Evolutionary conservation across 192 early-diverging fungal genomes (phyloP), one percentile per base, ranked within the genome.

Genomic region (Linnemannia exigua): DNA sequence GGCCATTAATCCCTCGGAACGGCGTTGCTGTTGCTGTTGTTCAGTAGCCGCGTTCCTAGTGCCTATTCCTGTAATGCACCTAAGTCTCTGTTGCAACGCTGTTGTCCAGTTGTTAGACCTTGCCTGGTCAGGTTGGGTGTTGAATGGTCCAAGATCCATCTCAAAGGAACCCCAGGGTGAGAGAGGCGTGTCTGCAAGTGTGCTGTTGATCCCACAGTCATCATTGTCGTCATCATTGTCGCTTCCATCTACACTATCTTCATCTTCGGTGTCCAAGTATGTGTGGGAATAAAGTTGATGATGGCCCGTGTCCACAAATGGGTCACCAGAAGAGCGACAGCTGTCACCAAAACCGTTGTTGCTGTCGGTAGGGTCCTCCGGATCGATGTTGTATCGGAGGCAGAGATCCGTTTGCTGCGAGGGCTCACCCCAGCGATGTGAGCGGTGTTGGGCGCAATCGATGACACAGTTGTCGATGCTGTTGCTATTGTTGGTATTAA

Each of bases 111-210:
- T 70, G 22, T 41, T 74, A 25, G 79, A 46, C 14, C 12, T 52
- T 28, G 28, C 41, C 47, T 50, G 38, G 8, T 69, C 52, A n/a
- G 33, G 74, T 5, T 46, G 66, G 7, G 31, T 35, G n/a, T 41
- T 61, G 41, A 84, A 84, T 2, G 76, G 82, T 12, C 82, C 82
- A 58, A 84, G 82, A 16, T 76, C 20, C 8, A 71, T 76, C n/a
- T 71, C 70, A 1, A 72, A 9, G 25, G 54, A 44, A 11, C n/a
- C 36, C 5, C 47, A 37, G 41, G 19, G 61, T 38, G 72, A 73
- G 46, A 67, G 54, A 1, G 44, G 7, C 1, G 48, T 33, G 12
- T 47, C 47, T 1, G 47, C 5, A 20, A 35, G 36, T 17, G 36
- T 20, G 5, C 58, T 63, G 28, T 63, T 63, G 28, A 25, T 63